phyloP scores from a whole-genome alignment of 345 rosid species.

The Noccaea caerulescens region DNA sequence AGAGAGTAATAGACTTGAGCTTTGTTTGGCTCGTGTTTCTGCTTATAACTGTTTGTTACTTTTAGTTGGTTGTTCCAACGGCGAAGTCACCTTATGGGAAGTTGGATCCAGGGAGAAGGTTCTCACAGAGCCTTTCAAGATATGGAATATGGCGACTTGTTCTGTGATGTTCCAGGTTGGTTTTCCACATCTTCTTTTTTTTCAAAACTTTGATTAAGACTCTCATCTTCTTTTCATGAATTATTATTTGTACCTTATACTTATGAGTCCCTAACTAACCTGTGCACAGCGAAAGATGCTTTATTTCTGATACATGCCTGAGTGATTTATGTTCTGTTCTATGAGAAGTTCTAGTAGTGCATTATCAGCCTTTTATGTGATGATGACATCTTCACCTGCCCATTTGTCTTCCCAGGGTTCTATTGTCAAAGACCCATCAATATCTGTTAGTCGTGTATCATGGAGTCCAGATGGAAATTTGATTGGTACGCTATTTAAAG shows the following conservation, averaged over 20 bases:
- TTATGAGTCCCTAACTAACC: background rate
- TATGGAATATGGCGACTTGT: slow-evolving; percentile 65
- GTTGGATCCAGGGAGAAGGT: slow-evolving; percentile 66
- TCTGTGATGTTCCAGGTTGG: slow-evolving; percentile 69
- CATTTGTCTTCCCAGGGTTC: slow-evolving; percentile 48
- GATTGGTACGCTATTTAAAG: slow-evolving; percentile 51
- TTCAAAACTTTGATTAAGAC: background rate
- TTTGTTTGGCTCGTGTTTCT: slow-evolving; percentile 17
- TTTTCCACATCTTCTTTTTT: slow-evolving; percentile 5
- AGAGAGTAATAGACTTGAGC: slow-evolving; percentile 14
- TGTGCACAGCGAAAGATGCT: background rate
- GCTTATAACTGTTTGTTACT: slow-evolving; percentile 19
- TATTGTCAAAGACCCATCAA: slow-evolving; percentile 50
- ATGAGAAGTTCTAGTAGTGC: slow-evolving; percentile 9
- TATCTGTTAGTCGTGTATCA: slow-evolving; percentile 64
- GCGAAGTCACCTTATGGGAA: slow-evolving; percentile 90
- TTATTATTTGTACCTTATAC: slow-evolving; percentile 2
- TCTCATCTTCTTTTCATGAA: background rate
- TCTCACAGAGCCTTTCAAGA: slow-evolving; percentile 80
- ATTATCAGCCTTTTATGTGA: slow-evolving; percentile 9
- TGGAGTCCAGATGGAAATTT: slow-evolving; percentile 80
- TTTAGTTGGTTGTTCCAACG: slow-evolving; percentile 81
- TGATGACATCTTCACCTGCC: slow-evolving; percentile 13
- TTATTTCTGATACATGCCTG: slow-evolving; percentile 20
- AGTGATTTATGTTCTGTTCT: slow-evolving; percentile 2